These are phyloP conservation scores for Citrus glauca DNA, from an alignment of 345 rosid species.

Conservation along the genomic window DNA sequence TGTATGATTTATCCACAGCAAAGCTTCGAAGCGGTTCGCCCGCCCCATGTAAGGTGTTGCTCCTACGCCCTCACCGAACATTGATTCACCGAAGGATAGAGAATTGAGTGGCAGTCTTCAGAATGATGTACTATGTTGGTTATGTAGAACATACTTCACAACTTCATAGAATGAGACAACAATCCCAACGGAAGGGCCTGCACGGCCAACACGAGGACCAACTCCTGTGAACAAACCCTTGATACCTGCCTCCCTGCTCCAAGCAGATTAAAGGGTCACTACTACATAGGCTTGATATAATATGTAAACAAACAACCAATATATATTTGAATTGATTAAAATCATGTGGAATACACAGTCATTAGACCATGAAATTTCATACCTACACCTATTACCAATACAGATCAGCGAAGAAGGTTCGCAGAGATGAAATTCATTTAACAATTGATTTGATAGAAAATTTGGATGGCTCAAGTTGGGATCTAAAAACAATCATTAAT, in stretches of 20 bases:
- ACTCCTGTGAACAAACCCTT: constrained; percentile 85
- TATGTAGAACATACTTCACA: constrained; percentile 64
- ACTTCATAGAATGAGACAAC: constrained; percentile 92
- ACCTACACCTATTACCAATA: background rate
- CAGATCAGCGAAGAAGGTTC: background rate
- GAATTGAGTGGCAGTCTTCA: constrained; percentile 7
- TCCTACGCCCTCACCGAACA: constrained; percentile 6
- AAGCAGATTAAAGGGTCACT: no score
- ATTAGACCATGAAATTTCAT: background rate
- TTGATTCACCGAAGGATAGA: background rate
- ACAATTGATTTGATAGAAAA: background rate
- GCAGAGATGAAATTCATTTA: background rate
- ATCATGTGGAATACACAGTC: background rate
- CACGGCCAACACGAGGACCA: constrained; percentile 90
- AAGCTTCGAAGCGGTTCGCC: background rate
- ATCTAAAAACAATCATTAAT: background rate
- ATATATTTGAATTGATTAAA: background rate
- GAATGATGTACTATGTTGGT: constrained; percentile 30
- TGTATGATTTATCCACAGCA: constrained; percentile 9
- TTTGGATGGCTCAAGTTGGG: background rate
- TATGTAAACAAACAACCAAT: background rate
- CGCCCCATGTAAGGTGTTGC: constrained; percentile 14
- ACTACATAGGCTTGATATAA: background rate
- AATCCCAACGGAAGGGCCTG: constrained; percentile 93
- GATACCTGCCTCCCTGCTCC: constrained; percentile 71